Evolutionary conservation across 2,329 filamentous ascomycete species (phyloP).

Genomic region (Diaporthe caulivora): DNA sequence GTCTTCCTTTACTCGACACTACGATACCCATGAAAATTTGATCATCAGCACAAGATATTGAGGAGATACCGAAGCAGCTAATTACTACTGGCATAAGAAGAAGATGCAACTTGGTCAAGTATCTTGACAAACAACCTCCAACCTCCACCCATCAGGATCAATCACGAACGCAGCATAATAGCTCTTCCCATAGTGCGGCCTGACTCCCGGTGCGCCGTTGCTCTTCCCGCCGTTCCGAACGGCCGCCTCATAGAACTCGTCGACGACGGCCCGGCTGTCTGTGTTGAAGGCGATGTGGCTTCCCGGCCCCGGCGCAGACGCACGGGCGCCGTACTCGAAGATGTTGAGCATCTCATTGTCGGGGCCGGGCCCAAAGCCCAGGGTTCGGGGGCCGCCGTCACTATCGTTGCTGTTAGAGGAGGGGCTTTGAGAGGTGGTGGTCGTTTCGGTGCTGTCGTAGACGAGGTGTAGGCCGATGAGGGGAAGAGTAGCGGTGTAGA

Average conservation of each 20-base stretch:
- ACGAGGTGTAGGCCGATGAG: conserved; percentile 47
- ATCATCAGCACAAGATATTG: no score
- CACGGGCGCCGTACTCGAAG: conserved; percentile 45
- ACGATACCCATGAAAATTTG: no score
- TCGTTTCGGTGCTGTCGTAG: conserved; percentile 44
- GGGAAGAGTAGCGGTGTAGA: conserved; percentile 47
- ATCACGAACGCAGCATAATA: conserved; percentile 52
- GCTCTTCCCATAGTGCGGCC: conserved; percentile 47
- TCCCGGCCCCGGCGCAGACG: conserved; percentile 45
- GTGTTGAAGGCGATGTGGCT: conserved; percentile 52
- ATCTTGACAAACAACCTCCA: conserved; percentile 43
- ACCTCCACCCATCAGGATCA: conserved; percentile 48
- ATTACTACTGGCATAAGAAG: no score
- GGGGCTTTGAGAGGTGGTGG: conserved; percentile 3
- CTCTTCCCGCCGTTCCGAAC: conserved; percentile 46
- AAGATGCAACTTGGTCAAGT: not conserved
- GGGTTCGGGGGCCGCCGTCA: conserved; percentile 39
- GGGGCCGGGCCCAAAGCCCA: conserved; percentile 47
- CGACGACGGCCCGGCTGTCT: conserved; percentile 46
- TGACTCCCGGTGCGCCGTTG: conserved; percentile 48
- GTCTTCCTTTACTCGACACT: no score
- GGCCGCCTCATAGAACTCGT: conserved; percentile 47
- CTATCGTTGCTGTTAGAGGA: not conserved
- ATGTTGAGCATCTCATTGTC: conserved; percentile 48
- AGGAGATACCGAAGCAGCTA: not conserved